phyloP scores from a whole-genome alignment of 768 basidiomycete genomes.

The Leccinum subgranulosum region DNA sequence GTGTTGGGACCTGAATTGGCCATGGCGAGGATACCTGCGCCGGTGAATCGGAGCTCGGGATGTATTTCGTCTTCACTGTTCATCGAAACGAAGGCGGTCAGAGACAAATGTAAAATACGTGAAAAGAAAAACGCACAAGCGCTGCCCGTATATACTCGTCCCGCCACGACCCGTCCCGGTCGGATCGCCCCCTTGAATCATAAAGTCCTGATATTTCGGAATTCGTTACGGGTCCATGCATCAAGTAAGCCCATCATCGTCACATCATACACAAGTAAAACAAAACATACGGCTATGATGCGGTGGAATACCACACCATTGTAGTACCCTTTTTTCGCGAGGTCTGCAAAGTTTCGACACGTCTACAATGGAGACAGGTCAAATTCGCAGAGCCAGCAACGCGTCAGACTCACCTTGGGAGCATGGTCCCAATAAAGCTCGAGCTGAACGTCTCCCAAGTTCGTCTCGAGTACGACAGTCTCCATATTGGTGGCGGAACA shows the following conservation, averaged over 20 bases:
- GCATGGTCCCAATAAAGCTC: not conserved
- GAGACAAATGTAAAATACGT: too few relatives aligned
- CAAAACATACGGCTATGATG: not conserved
- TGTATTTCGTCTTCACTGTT: not conserved
- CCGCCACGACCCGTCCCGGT: not conserved
- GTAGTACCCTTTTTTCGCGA: not conserved
- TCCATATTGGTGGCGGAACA: not conserved
- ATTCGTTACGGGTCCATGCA: too few relatives aligned
- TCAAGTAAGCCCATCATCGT: too few relatives aligned
- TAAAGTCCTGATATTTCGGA: not conserved
- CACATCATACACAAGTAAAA: too few relatives aligned
- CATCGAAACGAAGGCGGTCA: too few relatives aligned
- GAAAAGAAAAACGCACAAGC: not conserved
- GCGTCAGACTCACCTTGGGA: not conserved
- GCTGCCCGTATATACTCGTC: not conserved
- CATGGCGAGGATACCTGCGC: not conserved
- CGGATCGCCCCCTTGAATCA: not conserved
- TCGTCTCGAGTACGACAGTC: not conserved
- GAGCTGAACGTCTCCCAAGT: not conserved
- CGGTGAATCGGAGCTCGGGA: not conserved
- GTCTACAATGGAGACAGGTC: not conserved
- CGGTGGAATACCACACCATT: not conserved
- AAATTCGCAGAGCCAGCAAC: not conserved
- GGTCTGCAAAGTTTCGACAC: not conserved
- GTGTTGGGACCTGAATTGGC: constrained; percentile 32